phyloP scores from a whole-genome alignment of 768 basidiomycete genomes.

The Auriscalpium orientale region DNA sequence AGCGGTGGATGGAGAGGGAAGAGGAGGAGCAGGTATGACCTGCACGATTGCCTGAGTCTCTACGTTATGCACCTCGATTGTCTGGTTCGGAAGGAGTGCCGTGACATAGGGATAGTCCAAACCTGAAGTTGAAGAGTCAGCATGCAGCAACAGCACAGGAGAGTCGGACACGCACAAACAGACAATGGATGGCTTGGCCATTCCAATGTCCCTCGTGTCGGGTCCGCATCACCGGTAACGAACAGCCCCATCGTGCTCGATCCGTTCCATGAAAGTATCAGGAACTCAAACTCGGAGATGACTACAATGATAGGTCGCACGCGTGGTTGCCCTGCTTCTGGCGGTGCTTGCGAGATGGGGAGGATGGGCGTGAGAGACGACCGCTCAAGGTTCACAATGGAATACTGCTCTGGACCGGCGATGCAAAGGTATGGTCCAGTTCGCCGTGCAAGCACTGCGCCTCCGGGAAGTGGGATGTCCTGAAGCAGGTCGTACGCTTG shows the following conservation, averaged over 20 bases:
- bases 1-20: constrained; percentile 10
- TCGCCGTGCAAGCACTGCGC: constrained; percentile 53
- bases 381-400: constrained; percentile 69
- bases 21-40: constrained; percentile 44
- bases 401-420: constrained; percentile 67
- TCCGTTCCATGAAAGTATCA: constrained; percentile 83
- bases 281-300: constrained; percentile 71
- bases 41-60: constrained; percentile 69
- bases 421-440: constrained; percentile 60
- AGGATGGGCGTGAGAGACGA: constrained; percentile 66
- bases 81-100: constrained; percentile 70
- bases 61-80: constrained; percentile 75
- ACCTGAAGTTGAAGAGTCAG: constrained; percentile 31
- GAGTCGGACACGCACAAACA: constrained; percentile 49
- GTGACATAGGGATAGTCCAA: constrained; percentile 79
- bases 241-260: constrained; percentile 79
- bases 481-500: constrained; percentile 19
- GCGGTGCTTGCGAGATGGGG: constrained; percentile 64
- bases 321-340: constrained; percentile 27
- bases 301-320: constrained; percentile 70
- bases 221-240: constrained; percentile 77
- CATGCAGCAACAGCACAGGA: not conserved
- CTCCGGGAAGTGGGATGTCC: constrained; percentile 66
- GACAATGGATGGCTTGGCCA: constrained; percentile 76
- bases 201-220: constrained; percentile 81